Evolutionary conservation across 2,329 filamentous ascomycete genomes (phyloP).

Genomic region (Rhinocladiella similis): DNA sequence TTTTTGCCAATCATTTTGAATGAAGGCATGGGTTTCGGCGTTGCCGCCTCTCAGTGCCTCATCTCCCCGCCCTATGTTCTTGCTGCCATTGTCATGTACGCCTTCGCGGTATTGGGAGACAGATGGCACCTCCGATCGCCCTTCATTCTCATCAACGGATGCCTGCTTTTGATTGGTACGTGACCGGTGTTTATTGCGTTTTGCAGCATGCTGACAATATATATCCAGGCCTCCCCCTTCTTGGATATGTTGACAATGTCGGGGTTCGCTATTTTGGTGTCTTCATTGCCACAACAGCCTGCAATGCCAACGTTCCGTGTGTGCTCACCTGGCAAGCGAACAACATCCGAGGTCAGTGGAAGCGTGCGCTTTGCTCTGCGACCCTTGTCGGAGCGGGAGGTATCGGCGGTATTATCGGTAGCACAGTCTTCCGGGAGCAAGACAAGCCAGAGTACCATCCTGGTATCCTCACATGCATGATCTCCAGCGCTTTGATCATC

Average conservation of each 20-base stretch:
- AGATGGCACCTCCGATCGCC: conserved; percentile 67
- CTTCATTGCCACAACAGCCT: conserved; percentile 73
- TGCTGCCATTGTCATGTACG: conserved; percentile 64
- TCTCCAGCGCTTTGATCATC: conserved; percentile 26
- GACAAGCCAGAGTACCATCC: conserved; percentile 39
- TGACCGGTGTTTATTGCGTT: not conserved
- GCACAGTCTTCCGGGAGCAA: conserved; percentile 65
- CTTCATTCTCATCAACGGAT: conserved; percentile 67
- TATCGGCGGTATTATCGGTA: conserved; percentile 75
- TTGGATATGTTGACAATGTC: conserved; percentile 63
- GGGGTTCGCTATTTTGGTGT: conserved; percentile 70
- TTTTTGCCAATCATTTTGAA: conserved; percentile 75
- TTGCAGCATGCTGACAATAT: not conserved
- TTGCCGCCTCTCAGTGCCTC: conserved; percentile 68
- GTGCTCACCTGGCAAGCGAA: conserved; percentile 81
- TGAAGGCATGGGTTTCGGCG: conserved; percentile 62
- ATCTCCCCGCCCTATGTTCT: conserved; percentile 70
- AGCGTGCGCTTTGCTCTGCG: conserved; percentile 60
- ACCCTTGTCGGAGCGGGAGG: conserved; percentile 46
- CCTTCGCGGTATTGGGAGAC: conserved; percentile 71
- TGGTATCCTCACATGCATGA: conserved; percentile 27
- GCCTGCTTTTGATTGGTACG: conserved; percentile 21
- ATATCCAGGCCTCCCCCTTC: conserved; percentile 62
- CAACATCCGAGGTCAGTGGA: conserved; percentile 87
- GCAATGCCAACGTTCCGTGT: conserved; percentile 74